Conservation (phyloP, 495 filamentous ascomycete species). For the Friedmanniomyces endolithicus region DNA sequence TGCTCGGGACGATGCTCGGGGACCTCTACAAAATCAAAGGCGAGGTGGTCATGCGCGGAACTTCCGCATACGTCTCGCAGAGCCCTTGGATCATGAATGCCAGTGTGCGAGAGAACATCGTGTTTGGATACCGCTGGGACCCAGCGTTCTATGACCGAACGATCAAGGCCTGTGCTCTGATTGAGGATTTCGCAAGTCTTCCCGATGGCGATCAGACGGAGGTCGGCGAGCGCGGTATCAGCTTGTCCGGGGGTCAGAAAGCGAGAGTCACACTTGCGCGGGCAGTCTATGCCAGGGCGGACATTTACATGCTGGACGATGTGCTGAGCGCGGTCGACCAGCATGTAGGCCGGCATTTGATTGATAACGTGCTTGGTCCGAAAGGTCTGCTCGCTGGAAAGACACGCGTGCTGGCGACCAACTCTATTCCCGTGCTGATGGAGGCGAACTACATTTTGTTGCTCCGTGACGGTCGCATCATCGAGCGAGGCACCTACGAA, state of each 20-base stretch:
- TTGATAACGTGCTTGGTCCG: conserved; percentile 79
- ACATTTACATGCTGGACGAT: conserved; percentile 92
- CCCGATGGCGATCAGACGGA: conserved; percentile 95
- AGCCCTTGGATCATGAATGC: conserved; percentile 97
- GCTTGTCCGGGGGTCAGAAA: conserved; percentile 92
- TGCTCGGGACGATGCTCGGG: conserved; percentile 76
- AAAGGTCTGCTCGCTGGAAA: conserved; percentile 74
- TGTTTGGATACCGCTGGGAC: conserved; percentile 94
- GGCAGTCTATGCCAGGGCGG: conserved; percentile 94
- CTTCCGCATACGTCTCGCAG: conserved; percentile 82
- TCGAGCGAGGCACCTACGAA: conserved; percentile 79
- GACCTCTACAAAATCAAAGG: conserved; percentile 85
- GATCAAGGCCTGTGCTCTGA: conserved; percentile 81
- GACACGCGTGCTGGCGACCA: conserved; percentile 88
- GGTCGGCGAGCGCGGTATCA: conserved; percentile 95
- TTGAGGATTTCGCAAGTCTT: conserved; percentile 81
- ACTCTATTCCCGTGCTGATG: conserved; percentile 82
- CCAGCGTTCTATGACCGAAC: conserved; percentile 89
- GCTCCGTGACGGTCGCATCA: conserved; percentile 67
- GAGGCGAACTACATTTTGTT: conserved; percentile 79
- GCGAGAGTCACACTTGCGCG: conserved; percentile 87
- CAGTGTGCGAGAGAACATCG: conserved; percentile 88
- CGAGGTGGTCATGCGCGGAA: conserved; percentile 68
- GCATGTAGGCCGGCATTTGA: conserved; percentile 89
- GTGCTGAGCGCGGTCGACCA: conserved; percentile 93